Evolutionary conservation across 257 asterid genomes (phyloP), one percentile per base, ranked within the genome.

Genomic region (Solanum phureja): DNA sequence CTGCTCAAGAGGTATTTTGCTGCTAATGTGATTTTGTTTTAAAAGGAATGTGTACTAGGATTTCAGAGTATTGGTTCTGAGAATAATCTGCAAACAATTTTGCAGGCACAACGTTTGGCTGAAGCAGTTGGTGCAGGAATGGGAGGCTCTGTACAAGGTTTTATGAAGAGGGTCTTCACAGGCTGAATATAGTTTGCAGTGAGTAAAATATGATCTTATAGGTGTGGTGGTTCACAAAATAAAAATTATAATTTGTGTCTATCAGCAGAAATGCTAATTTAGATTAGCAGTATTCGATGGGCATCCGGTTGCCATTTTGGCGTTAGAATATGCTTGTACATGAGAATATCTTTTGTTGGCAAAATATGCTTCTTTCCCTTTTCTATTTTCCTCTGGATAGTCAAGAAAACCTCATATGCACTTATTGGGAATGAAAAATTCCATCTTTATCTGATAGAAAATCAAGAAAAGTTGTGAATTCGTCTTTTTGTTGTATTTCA

Each of bases 121-220:
- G 98, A 95, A 92, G 94, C 99, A 49, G 93, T 97, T 87, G 93
- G 95, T 62, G 98, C 98, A 81, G 99, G 99, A 86, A 90, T 95
- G 93, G 99, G 99, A 82, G 95, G 96, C 85, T 91, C 96, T 49
- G 64, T 93, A 75, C 95, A 93, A 88, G 99, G 96, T 37, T 72
- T 95, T 83, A 42, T 95, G 88, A 93, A 90, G 89, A 92, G 79
- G 64, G 84, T 94, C 84, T 90, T 96, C 88, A 91, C 73, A 79
- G 83, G 90, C 75, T 94, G 90, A 96, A 89, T 77, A 84, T 16
- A 16, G 33, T 86, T 86, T 73, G 83, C 81, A 44, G 85, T 29
- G 85, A 33, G 27, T 44, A 27, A n/a, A n/a, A 31, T 79, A 42
- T 3, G 16, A 42, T 79, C 21, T 44, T 3, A 44, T 27, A 18